These are phyloP conservation scores for Aspergillus sp. DNA, from an alignment of 2,329 filamentous ascomycete genomes.

Conservation along the genomic window DNA sequence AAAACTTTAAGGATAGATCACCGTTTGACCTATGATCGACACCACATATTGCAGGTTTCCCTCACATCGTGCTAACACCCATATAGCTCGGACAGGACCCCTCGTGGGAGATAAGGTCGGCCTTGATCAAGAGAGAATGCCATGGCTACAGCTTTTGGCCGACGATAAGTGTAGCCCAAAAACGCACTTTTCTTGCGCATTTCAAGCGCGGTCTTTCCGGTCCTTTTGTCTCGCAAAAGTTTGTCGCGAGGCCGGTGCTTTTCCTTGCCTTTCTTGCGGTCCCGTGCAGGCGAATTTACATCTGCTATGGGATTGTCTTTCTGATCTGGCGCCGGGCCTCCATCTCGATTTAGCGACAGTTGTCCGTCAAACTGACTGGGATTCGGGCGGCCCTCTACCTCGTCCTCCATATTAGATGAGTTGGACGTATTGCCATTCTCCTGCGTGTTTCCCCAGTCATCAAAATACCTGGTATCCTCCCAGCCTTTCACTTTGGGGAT, in stretches of 20 bases:
- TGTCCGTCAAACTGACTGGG: neutral
- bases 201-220: constrained; percentile 69
- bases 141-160: constrained; percentile 37
- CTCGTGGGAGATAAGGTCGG: constrained; percentile 23
- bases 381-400: constrained; percentile 2
- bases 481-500: constrained; percentile 67
- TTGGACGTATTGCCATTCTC: constrained; percentile 14
- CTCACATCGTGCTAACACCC: neutral
- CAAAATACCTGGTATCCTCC: constrained; percentile 86
- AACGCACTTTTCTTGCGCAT: constrained; percentile 82
- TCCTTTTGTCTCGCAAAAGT: constrained; percentile 70
- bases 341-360: constrained; percentile 22
- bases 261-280: constrained; percentile 57
- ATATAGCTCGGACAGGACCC: constrained; percentile 27
- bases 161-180: constrained; percentile 81
- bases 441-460: constrained; percentile 65
- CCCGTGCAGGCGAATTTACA: constrained; percentile 17
- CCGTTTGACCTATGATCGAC: neutral
- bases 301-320: constrained; percentile 42
- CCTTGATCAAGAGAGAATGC: constrained; percentile 36
- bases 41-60: neutral
- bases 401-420: constrained; percentile 12
- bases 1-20: constrained; percentile 13
- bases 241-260: constrained; percentile 81
- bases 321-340: constrained; percentile 19